Evolutionary conservation across 2,329 filamentous ascomycete species (phyloP), one percentile per base, ranked within the genome.

Genomic region (Elsinoe perseae): DNA sequence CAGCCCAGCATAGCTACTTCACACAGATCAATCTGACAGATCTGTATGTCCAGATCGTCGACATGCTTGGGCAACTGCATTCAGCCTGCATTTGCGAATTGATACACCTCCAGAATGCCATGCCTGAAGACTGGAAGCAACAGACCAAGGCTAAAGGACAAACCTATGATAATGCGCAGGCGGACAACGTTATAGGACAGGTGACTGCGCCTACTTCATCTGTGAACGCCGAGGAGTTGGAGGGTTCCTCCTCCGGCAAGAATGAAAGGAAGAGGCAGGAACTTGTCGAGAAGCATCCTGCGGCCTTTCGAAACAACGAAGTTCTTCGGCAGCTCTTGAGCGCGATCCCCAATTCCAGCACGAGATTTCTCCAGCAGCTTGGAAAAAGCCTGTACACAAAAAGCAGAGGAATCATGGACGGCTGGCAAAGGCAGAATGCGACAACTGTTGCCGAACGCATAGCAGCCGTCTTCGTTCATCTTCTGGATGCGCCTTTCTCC

Each of bases 81-180:
- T 81, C 87, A 40, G 85, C 85, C 54, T 87, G 89, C 58, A 78
- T 95, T n/a, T 85, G 85, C 70, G 92, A 98, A 69, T 87, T 95
- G 61, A 86, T 91, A 32, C 75, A 85, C 0, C 75, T 96, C 43
- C 80, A 86, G 61, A 84, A 82, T 52, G 77, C 81, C 54, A 85
- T 95, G 50, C 89, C 92, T 1, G 78, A 83, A 34, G 76, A 83
- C 58, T 87, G 85, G 84, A 73, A 73, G 59, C 70, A 72, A 48
- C 68, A 71, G 38, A 75, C 74, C 10, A 70, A 73, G 23, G 70
- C 76, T 34, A 69, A 69, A 56, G 69, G 68, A 54, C 65, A 66
- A 25, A 28, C 27, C 12, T 54, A 42, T 18, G 23, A 36, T 43
- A 66, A 66, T 8, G 64, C 68, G 30, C 71, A 73, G 58, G 71